A percentile compares a stretch with the other conserved stretches of the same genome.
These are phyloP conservation scores for Epichloe glyceriae DNA, from an alignment of 2,329 filamentous ascomycete species.

Conservation along the genomic window DNA sequence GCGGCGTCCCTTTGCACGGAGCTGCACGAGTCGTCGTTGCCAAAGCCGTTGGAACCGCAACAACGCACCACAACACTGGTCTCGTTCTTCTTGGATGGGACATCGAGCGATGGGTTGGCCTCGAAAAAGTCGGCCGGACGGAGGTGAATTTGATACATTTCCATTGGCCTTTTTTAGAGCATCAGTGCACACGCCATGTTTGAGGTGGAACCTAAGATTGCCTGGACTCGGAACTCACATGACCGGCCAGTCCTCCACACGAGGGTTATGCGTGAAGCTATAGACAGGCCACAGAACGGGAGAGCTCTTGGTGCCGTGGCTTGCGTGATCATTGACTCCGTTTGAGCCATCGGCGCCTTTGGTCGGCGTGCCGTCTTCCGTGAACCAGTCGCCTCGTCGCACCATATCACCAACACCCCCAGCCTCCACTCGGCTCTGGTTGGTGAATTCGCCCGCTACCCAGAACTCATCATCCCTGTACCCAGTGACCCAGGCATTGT, in stretches of 20 bases:
- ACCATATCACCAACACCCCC: conserved; percentile 35
- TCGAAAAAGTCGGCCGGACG: conserved; percentile 32
- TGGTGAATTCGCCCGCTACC: conserved; percentile 38
- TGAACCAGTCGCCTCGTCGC: conserved; percentile 32
- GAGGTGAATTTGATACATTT: conserved; percentile 31
- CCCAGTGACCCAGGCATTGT: conserved; percentile 36
- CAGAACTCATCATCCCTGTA: conserved; percentile 36
- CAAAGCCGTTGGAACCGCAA: conserved; percentile 11
- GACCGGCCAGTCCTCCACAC: conserved; percentile 37
- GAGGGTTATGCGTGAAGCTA: conserved; percentile 34
- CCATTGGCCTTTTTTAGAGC: conserved; percentile 27
- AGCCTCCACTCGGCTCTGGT: conserved; percentile 30
- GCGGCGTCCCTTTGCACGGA: conserved; percentile 18
- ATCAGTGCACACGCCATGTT: background rate
- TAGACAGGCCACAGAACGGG: conserved; percentile 35
- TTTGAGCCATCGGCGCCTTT: conserved; percentile 3
- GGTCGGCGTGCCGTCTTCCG: conserved; percentile 13
- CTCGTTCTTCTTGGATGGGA: conserved; percentile 25
- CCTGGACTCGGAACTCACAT: conserved; percentile 25
- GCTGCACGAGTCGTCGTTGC: conserved; percentile 3
- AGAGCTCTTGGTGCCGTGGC: conserved; percentile 13
- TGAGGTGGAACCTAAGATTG: background rate
- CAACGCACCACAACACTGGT: conserved; percentile 28
- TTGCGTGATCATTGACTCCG: conserved; percentile 1
- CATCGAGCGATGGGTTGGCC: conserved; percentile 32